Evolutionary conservation across 345 rosid species (phyloP).

Genomic region (Gossypium mustelinum): DNA sequence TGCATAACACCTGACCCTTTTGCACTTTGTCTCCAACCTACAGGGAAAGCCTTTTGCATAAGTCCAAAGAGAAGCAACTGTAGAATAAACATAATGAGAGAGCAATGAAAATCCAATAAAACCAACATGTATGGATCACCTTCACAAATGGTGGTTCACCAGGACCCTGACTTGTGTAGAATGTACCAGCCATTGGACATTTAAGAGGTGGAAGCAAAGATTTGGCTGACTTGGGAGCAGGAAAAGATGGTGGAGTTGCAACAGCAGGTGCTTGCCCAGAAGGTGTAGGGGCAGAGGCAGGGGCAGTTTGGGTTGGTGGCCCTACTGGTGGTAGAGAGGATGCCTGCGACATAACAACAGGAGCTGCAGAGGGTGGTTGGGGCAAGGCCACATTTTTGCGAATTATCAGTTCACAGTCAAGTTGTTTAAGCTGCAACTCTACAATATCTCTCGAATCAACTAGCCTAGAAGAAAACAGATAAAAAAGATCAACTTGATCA

Average conservation of each 20-base stretch:
- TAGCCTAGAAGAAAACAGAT: constrained; percentile 45
- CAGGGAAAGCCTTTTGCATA: background rate
- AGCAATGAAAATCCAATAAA: constrained; percentile 14
- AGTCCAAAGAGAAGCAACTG: background rate
- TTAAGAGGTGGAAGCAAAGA: constrained; percentile 68
- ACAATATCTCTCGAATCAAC: constrained; percentile 86
- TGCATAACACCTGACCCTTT: constrained; percentile 86
- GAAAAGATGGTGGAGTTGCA: constrained; percentile 39
- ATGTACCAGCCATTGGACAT: constrained; percentile 92
- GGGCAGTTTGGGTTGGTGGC: constrained; percentile 31
- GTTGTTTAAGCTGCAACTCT: constrained; percentile 85
- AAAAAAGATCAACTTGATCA: background rate
- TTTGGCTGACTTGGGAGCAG: constrained; percentile 44
- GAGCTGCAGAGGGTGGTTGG: constrained; percentile 48
- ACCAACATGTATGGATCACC: constrained; percentile 35
- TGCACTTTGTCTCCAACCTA: constrained; percentile 95
- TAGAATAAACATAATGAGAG: background rate
- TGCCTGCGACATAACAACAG: constrained; percentile 48
- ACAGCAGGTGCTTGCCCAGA: constrained; percentile 34
- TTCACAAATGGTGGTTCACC: constrained; percentile 78
- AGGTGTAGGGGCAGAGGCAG: constrained; percentile 26
- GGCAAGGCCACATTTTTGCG: constrained; percentile 87
- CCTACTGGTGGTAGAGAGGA: constrained; percentile 37
- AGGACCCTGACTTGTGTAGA: constrained; percentile 73
- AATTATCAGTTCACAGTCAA: constrained; percentile 67